Base-by-base conservation (phyloP, 2,329 filamentous ascomycete species). In the Aspergillus proliferans region DNA sequence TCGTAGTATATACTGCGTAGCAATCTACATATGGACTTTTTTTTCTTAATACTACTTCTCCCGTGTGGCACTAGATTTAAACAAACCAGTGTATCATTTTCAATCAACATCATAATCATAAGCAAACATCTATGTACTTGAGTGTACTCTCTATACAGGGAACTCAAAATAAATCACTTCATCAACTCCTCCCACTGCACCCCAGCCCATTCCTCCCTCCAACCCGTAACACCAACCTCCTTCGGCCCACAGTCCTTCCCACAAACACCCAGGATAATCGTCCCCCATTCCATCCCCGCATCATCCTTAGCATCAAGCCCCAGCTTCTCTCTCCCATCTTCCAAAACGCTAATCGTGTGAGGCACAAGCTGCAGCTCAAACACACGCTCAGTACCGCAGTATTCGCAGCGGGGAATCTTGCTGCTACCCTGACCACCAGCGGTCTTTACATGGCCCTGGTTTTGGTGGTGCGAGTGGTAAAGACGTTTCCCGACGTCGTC, bases 241-340 rank as follows among this genome's bases (percentile, higher is more conserved):
- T 82, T 77, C 0, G 80, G 79, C 5, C 82, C 81, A 65, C 93
- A 97, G 67, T 97, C 88, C 63, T 72, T 81, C 56, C 79, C 82
- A 67, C 93, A 98, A 6, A 94, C 89, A 0, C 83, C 90, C 34
- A 97, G 75, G 50, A 98, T 82, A 7, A 98, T 80, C 0, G 90
- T 97, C 0, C 92, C 92, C 93, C 93, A 98, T 62, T 98, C 93
- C 93, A 98, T 98, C 0, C 91, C 93, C 46, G 66, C 62, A 75
- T 95, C 79, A 72, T 73, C 69, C 48, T 73, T 67, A 18, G 85
- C 62, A 36, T 80, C 81, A 58, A 83, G 67, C 49, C 86, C 84
- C 56, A 71, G 57, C 55, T 73, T 74, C 70, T 72, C 67, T 39
- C 91, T 87, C 8, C 81, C 80, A 2, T 80, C 84, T 74, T 97